phyloP scores from a whole-genome alignment of 768 basidiomycete genomes.

The Lactarius psammicola region DNA sequence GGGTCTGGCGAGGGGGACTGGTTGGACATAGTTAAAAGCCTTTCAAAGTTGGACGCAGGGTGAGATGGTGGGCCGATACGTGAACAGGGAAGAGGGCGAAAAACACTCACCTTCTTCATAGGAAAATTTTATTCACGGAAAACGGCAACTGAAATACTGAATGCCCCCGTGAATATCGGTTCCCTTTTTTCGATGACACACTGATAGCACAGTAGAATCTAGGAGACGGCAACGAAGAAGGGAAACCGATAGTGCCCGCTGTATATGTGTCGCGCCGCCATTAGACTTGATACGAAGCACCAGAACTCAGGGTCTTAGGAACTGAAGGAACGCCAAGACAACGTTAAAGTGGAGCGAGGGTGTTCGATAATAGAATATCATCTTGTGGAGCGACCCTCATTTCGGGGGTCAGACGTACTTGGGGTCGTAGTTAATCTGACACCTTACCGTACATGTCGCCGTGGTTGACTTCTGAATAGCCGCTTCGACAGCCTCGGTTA shows the following conservation, averaged over 20 bases:
- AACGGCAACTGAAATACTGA: background rate
- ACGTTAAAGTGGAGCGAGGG: slow-evolving; percentile 4
- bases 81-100: background rate
- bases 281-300: background rate
- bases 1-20: background rate
- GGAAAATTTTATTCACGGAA: background rate
- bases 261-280: background rate
- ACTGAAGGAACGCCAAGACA: background rate
- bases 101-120: background rate
- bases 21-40: background rate
- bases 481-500: background rate
- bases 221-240: background rate
- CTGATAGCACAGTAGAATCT: background rate
- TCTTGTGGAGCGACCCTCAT: slow-evolving; percentile 8
- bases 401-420: too few species aligned
- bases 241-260: background rate
- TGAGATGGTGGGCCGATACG: background rate
- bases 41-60: background rate
- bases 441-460: background rate
- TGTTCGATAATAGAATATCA: background rate
- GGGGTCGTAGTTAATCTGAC: background rate
- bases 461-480: background rate
- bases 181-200: too few species aligned
- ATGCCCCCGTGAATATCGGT: background rate
- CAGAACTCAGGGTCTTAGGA: background rate